A percentile compares a stretch with the other conserved stretches of the same genome.
phyloP scores from a whole-genome alignment of 257 asterid species.

The Plectranthus barbatus region DNA sequence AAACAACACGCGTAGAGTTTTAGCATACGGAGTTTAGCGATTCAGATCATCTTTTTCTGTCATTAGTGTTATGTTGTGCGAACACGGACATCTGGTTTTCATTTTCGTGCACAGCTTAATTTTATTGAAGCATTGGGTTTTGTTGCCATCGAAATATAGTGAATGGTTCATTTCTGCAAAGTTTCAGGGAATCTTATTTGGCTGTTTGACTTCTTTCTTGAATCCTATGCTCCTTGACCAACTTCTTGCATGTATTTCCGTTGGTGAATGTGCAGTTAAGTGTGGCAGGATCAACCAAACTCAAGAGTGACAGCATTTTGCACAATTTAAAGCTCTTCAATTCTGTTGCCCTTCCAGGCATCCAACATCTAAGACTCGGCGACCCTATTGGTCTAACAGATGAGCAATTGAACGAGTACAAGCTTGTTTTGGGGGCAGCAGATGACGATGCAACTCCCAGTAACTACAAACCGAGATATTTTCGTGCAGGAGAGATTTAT shows the following conservation, averaged over 20 bases:
- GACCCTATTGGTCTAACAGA: slow-evolving; percentile 33
- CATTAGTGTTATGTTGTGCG: not conserved
- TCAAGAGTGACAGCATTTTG: slow-evolving; percentile 34
- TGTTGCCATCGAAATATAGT: not conserved
- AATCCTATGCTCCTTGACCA: not conserved
- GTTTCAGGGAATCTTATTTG: not conserved
- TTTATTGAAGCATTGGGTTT: not conserved
- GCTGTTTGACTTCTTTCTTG: not conserved
- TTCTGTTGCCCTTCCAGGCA: slow-evolving; percentile 44
- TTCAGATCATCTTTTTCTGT: not conserved
- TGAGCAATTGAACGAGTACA: slow-evolving; percentile 45
- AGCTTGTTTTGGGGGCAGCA: slow-evolving; percentile 40
- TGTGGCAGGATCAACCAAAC: slow-evolving; percentile 46
- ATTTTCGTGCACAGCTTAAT: not conserved
- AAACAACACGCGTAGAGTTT: not conserved
- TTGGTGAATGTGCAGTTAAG: slow-evolving; percentile 47
- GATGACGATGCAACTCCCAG: slow-evolving; percentile 21
- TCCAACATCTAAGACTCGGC: slow-evolving; percentile 53
- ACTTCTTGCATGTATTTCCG: not conserved
- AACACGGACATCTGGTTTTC: too few relatives aligned
- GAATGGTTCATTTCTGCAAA: not conserved
- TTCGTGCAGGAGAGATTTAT: slow-evolving; percentile 29
- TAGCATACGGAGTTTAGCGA: not conserved
- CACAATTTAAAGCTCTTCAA: slow-evolving; percentile 40
- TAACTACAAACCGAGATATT: slow-evolving; percentile 36